Percentiles rank a stretch among this genome's conserved stretches.
These are phyloP conservation scores for Dictyostelium purpureum DNA, from an alignment of 78 protist genomes.

Conservation along the genomic window DNA sequence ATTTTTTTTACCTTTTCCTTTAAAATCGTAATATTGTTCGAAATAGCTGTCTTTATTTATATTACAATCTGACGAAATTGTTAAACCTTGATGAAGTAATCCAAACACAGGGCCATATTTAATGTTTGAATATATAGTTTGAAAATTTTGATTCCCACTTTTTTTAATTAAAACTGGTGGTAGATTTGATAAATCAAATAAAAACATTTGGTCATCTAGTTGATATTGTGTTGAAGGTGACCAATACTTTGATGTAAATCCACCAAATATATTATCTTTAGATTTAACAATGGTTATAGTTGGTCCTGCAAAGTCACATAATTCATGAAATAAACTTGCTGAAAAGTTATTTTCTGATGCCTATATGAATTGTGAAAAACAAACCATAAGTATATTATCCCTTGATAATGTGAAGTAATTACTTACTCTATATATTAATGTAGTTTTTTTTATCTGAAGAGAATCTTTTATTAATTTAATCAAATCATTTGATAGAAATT, in stretches of 20 bases:
- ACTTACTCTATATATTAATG: background rate
- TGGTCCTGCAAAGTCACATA: slow-evolving; percentile 13
- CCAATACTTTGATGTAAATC: background rate
- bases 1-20: slow-evolving; percentile 10
- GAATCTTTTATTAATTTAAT: background rate
- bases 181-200: slow-evolving; percentile 6
- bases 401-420: background rate
- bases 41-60: background rate
- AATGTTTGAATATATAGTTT: background rate
- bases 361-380: background rate
- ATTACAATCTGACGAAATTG: slow-evolving; percentile 18
- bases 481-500: background rate
- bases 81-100: background rate
- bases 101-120: background rate
- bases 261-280: slow-evolving; percentile 28
- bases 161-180: slow-evolving; percentile 12
- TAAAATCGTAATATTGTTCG: background rate
- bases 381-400: background rate
- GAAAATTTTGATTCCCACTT: background rate
- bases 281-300: slow-evolving; percentile 10
- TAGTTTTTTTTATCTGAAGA: background rate
- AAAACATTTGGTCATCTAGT: slow-evolving; percentile 10
- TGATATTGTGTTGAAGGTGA: background rate
- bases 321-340: background rate
- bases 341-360: slow-evolving; percentile 11